Percentiles rank a stretch among this genome's conserved stretches.
Conservation (phyloP, 2,329 filamentous ascomycete species). For the Colletotrichum neosansevieriae region DNA sequence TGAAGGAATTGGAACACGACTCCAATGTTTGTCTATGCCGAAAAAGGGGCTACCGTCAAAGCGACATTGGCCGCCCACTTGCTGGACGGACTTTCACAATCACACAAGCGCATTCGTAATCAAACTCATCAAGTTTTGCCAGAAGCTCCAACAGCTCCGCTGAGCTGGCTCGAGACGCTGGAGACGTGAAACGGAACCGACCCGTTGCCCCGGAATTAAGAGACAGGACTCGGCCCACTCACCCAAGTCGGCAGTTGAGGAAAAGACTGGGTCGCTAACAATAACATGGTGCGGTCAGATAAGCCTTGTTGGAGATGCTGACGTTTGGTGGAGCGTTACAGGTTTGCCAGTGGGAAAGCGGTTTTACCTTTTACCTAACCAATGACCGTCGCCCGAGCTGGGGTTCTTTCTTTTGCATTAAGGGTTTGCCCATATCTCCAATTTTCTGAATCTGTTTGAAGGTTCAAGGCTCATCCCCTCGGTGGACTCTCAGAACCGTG, state of each 20-base stretch:
- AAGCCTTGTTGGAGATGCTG: not conserved
- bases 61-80: not conserved
- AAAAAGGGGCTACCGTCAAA: not conserved
- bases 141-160: slow-evolving; percentile 8
- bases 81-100: not conserved
- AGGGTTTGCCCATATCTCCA: too few species aligned
- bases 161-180: too few species aligned
- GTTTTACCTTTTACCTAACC: not conserved
- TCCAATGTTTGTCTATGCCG: not conserved
- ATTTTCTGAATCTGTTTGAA: too few species aligned
- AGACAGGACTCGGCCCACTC: slow-evolving; percentile 7
- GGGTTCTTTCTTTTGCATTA: not conserved
- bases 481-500: too few species aligned
- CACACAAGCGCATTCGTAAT: not conserved
- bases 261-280: not conserved
- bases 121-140: not conserved
- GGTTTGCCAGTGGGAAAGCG: too few species aligned
- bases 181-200: not conserved
- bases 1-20: too few species aligned
- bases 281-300: not conserved
- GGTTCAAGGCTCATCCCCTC: too few species aligned
- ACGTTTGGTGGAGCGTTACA: too few species aligned
- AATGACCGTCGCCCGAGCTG: slow-evolving; percentile 1
- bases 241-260: slow-evolving; percentile 20
- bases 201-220: slow-evolving; percentile 20